Base-by-base conservation (phyloP, 345 rosid species). In the Iberis pinnata region DNA sequence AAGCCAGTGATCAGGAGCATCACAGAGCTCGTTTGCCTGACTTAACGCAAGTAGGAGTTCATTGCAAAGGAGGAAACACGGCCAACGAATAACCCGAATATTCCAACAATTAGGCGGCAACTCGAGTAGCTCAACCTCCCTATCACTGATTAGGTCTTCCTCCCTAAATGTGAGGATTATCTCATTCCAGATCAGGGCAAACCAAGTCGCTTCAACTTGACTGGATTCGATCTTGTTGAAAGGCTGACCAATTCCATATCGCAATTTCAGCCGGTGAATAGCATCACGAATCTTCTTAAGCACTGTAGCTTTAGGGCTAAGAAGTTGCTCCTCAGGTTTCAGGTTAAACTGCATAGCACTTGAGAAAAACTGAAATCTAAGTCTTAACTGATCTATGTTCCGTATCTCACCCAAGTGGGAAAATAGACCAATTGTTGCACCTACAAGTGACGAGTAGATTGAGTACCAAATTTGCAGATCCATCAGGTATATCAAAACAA, bases 381-480 rank as follows among this genome's bases (percentile, higher is more conserved):
- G 93, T 67, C 95, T 76, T 39, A 86, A 75, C 77, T 89, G 95
- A 61, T 64, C 86, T 43, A 86, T 75, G 65, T 76, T 83, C 60
- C 97, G 70, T 43, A 89, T 84, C 78, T 89, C 97, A 24, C 97
- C 97, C 81, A 89, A 76, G 69, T 86, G 90, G 5, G 83, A 77
- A 68, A 84, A 86, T 50, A 86, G 58, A 51, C 95, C 97, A 47
- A 80, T 55, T 6, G 51, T 10, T 16, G 74, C 85, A 40, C 97
- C 97, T 54, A 73, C 83, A 43, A 79, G 18, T 3, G 96, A 78
- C 14, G 89, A 77, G 67, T 77, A 82, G 40, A 89, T 68, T 1
- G 96, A 76, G 72, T 89, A 89, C 95, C 95, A 89, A 51, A 89
- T 87, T 35, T 84, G 88, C 76, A 84, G 56, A 61, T 89, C 98